phyloP scores from a whole-genome alignment of 352 stramenopile species.

The Blastocystis sp. region DNA sequence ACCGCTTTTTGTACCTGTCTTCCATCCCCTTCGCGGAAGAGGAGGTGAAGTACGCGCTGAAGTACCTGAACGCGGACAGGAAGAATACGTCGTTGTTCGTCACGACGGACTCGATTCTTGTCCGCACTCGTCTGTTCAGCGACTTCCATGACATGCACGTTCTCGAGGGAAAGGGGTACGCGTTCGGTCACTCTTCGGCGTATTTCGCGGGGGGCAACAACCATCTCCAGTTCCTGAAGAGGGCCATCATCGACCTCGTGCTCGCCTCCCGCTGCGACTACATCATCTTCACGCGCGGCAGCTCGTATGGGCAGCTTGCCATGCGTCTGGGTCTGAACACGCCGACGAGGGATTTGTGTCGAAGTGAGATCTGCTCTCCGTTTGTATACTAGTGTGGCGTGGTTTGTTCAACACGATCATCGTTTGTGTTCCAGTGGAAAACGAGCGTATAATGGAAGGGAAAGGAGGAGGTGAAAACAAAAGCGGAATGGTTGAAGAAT shows the following conservation, averaged over 20 bases:
- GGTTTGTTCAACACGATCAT: too few species aligned
- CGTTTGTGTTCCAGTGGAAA: too few species aligned
- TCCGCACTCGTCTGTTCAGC: not conserved
- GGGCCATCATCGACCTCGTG: conserved; percentile 44
- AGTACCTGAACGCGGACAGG: not conserved
- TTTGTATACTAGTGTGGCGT: not conserved
- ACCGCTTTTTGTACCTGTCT: conserved; percentile 15
- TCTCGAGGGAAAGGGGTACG: not conserved
- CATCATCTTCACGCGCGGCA: conserved; percentile 33
- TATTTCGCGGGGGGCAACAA: not conserved
- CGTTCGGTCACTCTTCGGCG: conserved; percentile 14
- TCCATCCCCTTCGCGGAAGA: not conserved
- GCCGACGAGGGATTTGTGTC: not conserved
- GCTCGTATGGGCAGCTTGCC: conserved; percentile 37
- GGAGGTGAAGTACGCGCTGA: not conserved
- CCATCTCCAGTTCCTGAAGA: conserved; percentile 4
- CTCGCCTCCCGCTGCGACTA: conserved; percentile 16
- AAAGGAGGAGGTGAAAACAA: too few species aligned
- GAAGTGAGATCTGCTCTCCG: not conserved
- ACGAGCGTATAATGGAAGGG: too few species aligned
- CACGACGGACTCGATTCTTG: conserved; percentile 13
- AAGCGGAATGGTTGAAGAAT: too few species aligned
- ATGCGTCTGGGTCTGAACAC: not conserved
- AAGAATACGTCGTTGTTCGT: conserved; percentile 24
- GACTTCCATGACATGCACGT: not conserved